Base-by-base conservation (phyloP, 1,284 basidiomycete genomes). In the Anthracocystis setariae region DNA sequence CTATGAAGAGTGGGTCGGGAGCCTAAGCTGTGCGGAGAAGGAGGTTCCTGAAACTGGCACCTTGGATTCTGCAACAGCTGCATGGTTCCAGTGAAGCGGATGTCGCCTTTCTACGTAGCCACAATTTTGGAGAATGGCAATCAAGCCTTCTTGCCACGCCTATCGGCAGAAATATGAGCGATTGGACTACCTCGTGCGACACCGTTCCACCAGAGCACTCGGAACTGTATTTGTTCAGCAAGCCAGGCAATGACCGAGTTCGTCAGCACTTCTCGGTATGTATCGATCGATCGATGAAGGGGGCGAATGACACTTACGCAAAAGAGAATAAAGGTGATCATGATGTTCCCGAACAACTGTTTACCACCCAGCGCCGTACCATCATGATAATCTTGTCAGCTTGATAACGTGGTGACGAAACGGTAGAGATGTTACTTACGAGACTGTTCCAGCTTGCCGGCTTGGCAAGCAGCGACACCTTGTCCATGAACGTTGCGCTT, bases 331-430 rank as follows among this genome's bases (percentile, higher is more conserved):
- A 79, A 67, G 2, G 77, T 77, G 63, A 79, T 77, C 48, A 75
- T 53, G 42, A 79, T 73, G 56, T 79, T 79, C 7, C 77, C 77
- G 44, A 79, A 79, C 7, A 79, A 67, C 68, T 73, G 51, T 42
- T 18, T 5, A 9, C 2, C 20, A n/a, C 8, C 20, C 18, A 42
- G 1, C 9, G 12, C 32, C 24, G 12, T n/a, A 35, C 10, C 20
- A 38, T 7, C 1, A 29, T 39, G 8, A n/a, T 17, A 23, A n/a
- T n/a, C 17, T 18, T 29, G 46, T 59, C 40, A 52, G 56, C 27
- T n/a, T 38, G 10, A 0, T n/a, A n/a, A 10, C 13, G 8, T 24
- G 3, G 23, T n/a, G 15, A 24, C 15, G 8, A 5, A 4, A 25
- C 9, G 12, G 5, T 3, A 18, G 21, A 10, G 38, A 10, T 3